These are phyloP conservation scores for Metarhizium robertsii DNA, from an alignment of 2,329 filamentous ascomycete genomes.

Conservation along the genomic window DNA sequence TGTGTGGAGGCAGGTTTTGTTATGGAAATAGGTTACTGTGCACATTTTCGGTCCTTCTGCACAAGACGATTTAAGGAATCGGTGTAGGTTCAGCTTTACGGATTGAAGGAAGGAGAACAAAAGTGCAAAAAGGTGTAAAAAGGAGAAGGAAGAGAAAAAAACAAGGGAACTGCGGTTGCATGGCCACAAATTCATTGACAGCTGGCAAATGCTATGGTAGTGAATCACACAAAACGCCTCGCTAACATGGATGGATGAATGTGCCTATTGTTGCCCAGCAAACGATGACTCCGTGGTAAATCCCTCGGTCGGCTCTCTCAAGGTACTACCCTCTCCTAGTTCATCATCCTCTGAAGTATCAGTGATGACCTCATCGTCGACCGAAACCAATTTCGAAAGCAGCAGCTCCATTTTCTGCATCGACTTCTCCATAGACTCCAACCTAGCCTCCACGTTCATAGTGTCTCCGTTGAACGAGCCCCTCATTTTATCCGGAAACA, in stretches of 20 bases:
- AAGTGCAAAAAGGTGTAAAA: neutral
- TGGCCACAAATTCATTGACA: neutral
- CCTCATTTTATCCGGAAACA: conserved; percentile 42
- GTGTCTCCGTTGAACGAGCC: conserved; percentile 35
- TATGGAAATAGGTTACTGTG: conserved; percentile 35
- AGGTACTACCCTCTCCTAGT: conserved; percentile 19
- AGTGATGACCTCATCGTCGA: conserved; percentile 17
- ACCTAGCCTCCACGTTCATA: conserved; percentile 34
- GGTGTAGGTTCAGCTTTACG: neutral
- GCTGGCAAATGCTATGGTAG: neutral
- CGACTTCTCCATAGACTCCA: conserved; percentile 41
- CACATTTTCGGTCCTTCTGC: conserved; percentile 30
- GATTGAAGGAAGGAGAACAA: neutral
- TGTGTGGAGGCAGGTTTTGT: conserved; percentile 40
- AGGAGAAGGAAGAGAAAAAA: no score
- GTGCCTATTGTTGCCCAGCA: conserved; percentile 8
- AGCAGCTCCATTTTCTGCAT: conserved; percentile 39
- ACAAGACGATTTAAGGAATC: neutral
- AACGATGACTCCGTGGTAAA: conserved; percentile 21
- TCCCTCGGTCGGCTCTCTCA: conserved; percentile 15
- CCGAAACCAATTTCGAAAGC: conserved; percentile 28
- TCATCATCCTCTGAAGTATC: conserved; percentile 17
- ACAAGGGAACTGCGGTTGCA: neutral
- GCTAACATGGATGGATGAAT: neutral
- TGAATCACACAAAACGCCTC: conserved; percentile 5